phyloP scores from a whole-genome alignment of 805 yeast genomes.

The Hanseniaspora meyeri region DNA sequence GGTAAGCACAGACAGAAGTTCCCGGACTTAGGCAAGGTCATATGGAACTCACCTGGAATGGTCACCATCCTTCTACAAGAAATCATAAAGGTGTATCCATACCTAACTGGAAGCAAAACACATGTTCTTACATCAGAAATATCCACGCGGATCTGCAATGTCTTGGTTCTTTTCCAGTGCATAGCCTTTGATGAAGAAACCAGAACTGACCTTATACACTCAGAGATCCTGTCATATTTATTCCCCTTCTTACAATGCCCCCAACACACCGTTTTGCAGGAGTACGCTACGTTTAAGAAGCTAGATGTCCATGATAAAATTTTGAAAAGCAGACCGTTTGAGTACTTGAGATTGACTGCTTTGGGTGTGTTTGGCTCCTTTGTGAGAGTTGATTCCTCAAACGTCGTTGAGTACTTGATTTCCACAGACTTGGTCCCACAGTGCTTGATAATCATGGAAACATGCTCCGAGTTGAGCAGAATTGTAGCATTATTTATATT shows the following conservation, averaged over 20 bases:
- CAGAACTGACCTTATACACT: conserved; percentile 67
- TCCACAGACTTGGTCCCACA: conserved; percentile 96
- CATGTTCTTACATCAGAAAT: conserved; percentile 82
- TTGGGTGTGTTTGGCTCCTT: conserved; percentile 94
- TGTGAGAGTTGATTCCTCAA: conserved; percentile 90
- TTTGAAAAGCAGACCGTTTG: conserved; percentile 84
- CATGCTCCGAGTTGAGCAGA: conserved; percentile 82
- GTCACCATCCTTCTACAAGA: conserved; percentile 86
- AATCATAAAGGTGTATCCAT: conserved; percentile 79
- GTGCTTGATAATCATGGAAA: conserved; percentile 88
- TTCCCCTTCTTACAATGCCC: conserved; percentile 60
- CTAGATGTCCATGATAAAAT: neutral
- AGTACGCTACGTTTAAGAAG: neutral
- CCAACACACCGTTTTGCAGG: neutral
- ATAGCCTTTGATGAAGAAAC: conserved; percentile 94
- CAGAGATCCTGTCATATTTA: conserved; percentile 81
- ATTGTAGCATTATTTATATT: conserved; percentile 95
- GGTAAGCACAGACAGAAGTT: conserved; percentile 92
- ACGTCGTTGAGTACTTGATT: conserved; percentile 77
- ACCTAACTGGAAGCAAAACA: conserved; percentile 35
- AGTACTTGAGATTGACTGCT: conserved; percentile 81
- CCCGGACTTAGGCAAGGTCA: conserved; percentile 80
- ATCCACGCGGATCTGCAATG: conserved; percentile 89
- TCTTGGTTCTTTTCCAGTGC: conserved; percentile 85
- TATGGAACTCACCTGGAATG: conserved; percentile 95